Base-by-base conservation (phyloP, 345 rosid genomes). In the Murraya koenigii region DNA sequence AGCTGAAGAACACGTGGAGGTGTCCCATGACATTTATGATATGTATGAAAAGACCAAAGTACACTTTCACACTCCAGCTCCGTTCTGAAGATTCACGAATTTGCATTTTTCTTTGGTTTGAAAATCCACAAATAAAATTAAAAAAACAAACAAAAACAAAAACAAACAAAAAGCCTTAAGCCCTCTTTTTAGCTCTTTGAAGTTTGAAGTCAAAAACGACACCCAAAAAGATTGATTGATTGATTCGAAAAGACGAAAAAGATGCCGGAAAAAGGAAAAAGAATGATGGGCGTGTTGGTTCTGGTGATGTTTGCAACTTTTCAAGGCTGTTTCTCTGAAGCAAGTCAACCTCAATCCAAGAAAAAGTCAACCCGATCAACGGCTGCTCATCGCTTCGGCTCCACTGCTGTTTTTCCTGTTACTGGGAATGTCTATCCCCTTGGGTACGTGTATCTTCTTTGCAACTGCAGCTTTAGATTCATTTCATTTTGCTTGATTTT, bases 371-470 rank as follows among this genome's bases (percentile, higher is more conserved):
- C 28, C 63, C 70, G 55, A 25, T 26, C 72, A 1, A 66, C 68
- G 36, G 56, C 66, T 41, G 54, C 39, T 23, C 26, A 33, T 39
- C 74, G 59, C 11, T 68, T 79, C 68, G 83, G 80, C 64, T 88
- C 94, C 75, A 85, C 97, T 78, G 79, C 86, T 56, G 86, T 95
- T 17, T 87, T 95, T 44, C 92, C 89, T 1, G 66, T 93, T 77
- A 73, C 85, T 32, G 99, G 99, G 22, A 93, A 91, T 79, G 97
- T 93, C 76, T 92, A 93, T 80, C 99, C 99, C 79, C 92, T 88
- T 71, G 99, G 99, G 99, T 95, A 77, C 8, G 72, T 71, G 66
- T 26, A 22, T n/a, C 35, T 59, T 66, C 13, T 71, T 61, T 41
- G 32, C 44, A 62, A 71, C 47, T 13, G 26, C 26, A 25, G 56